These are phyloP conservation scores for Russula lepida DNA, from an alignment of 768 basidiomycete species.

Conservation along the genomic window DNA sequence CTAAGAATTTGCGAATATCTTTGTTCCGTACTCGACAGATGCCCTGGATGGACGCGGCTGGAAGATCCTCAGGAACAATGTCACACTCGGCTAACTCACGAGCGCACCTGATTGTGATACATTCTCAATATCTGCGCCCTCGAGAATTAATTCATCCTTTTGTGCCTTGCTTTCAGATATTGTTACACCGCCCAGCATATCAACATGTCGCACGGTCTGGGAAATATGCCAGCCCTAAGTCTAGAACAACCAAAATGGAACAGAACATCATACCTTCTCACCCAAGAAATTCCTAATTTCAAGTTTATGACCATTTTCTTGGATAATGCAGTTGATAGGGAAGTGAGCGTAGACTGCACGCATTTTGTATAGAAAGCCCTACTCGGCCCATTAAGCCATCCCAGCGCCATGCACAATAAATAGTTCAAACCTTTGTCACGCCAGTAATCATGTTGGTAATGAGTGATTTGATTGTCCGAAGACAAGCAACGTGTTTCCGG, in stretches of 20 bases:
- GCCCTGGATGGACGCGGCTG: slow-evolving; percentile 95
- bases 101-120: slow-evolving; percentile 88
- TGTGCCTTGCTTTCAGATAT: slow-evolving; percentile 81
- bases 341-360: slow-evolving; percentile 99
- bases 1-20: slow-evolving; percentile 98
- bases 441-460: slow-evolving; percentile 98
- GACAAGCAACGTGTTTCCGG: slow-evolving; percentile 97
- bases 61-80: slow-evolving; percentile 4
- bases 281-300: slow-evolving; percentile 96
- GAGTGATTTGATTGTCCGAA: slow-evolving; percentile 90
- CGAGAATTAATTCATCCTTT: slow-evolving; percentile 90
- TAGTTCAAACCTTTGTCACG: slow-evolving; percentile 72
- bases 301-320: slow-evolving; percentile 57
- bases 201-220: slow-evolving; percentile 84
- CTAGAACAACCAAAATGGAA: background rate
- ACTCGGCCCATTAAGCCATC: background rate
- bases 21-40: slow-evolving; percentile 97
- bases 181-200: slow-evolving; percentile 84
- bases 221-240: background rate
- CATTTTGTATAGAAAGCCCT: slow-evolving; percentile 99
- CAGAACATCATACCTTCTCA: slow-evolving; percentile 59
- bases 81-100: background rate
- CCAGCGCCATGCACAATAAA: background rate
- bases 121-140: slow-evolving; percentile 93
- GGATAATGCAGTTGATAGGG: slow-evolving; percentile 97